Evolutionary conservation across 208 protist species (phyloP).

Genomic region (Trypanosoma avium): DNA sequence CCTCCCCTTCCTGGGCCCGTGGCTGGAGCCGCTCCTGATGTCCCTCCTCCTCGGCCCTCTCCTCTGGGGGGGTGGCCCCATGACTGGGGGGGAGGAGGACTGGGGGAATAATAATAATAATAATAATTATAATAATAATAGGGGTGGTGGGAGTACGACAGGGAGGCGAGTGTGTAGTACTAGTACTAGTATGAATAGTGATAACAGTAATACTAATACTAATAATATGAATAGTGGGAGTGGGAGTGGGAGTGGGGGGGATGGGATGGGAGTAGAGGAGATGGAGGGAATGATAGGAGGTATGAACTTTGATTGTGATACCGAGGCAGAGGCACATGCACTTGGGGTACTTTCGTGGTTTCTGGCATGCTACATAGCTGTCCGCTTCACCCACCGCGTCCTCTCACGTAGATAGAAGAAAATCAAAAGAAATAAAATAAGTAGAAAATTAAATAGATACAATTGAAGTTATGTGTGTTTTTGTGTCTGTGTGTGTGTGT

Average conservation of each 20-base stretch:
- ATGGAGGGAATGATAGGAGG: no score
- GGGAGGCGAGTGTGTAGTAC: no score
- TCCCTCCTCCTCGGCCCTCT: not conserved
- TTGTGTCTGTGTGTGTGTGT: not conserved
- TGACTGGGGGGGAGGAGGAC: not conserved
- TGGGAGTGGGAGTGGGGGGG: no score
- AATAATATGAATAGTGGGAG: no score
- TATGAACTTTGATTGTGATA: no score
- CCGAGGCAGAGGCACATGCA: not conserved
- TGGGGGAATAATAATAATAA: not conserved
- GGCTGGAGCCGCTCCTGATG: not conserved
- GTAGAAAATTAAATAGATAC: not conserved
- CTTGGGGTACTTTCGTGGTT: conserved; percentile 16
- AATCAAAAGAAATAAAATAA: not conserved
- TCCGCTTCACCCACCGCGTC: conserved; percentile 12
- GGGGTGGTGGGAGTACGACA: no score
- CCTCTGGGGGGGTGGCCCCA: no score
- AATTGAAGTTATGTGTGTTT: not conserved
- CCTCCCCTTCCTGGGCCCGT: not conserved
- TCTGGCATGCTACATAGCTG: conserved; percentile 13
- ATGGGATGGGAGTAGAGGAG: no score
- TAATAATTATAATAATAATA: no score
- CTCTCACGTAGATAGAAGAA: conserved; percentile 1
- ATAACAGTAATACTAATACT: no score
- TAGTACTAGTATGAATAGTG: no score